Percentiles rank a stretch among this genome's conserved stretches.
These are phyloP conservation scores for Carex scoparia DNA, from an alignment of 176 grass and related monocot species.

Conservation along the genomic window DNA sequence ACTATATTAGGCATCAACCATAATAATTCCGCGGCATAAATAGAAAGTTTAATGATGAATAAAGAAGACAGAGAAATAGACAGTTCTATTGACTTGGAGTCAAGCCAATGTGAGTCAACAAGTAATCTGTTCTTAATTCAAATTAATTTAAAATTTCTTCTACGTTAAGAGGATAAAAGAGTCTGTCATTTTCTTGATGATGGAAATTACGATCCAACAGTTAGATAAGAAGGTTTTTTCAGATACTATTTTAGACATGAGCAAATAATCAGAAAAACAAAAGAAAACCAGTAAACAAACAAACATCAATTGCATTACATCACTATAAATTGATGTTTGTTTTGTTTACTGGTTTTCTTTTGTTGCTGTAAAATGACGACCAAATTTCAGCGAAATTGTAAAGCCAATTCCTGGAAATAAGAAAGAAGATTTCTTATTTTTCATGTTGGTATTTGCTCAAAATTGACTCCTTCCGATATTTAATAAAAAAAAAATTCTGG, in stretches of 20 bases:
- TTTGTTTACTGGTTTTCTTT: not conserved
- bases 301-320: not conserved
- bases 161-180: not conserved
- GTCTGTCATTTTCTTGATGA: not conserved
- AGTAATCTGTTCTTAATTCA: not conserved
- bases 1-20: not conserved
- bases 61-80: not conserved
- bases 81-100: constrained; percentile 2
- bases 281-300: no score
- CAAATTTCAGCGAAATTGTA: constrained; percentile 1
- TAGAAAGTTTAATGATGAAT: not conserved
- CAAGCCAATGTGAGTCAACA: not conserved
- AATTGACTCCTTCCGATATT: not conserved
- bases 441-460: not conserved
- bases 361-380: not conserved
- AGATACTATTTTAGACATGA: not conserved
- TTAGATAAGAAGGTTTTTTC: not conserved
- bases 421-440: constrained; percentile 1
- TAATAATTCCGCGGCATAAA: not conserved
- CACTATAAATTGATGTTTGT: not conserved
- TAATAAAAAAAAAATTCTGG: not conserved
- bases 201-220: not conserved
- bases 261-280: not conserved
- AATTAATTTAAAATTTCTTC: not conserved
- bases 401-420: not conserved